Evolutionary conservation across 495 filamentous ascomycete genomes (phyloP).

Genomic region (Penicillium herquei): DNA sequence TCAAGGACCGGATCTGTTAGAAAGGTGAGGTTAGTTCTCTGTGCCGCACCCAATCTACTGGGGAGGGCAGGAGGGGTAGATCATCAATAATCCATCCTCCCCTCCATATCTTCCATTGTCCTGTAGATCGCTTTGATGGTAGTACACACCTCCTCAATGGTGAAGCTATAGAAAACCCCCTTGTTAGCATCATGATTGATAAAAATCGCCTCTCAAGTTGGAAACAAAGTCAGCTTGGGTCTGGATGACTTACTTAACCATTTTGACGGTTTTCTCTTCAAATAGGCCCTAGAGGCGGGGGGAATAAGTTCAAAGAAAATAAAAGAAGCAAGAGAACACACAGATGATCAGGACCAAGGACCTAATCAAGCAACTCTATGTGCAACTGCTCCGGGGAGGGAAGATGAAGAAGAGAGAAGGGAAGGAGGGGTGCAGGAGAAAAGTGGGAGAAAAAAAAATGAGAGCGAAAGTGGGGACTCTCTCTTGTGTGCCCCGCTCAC

Average conservation of each 20-base stretch:
- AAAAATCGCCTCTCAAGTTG: no score
- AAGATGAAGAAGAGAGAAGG: constrained; percentile 29
- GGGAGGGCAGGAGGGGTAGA: not conserved
- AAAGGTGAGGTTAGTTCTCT: constrained; percentile 12
- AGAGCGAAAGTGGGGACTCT: constrained; percentile 39
- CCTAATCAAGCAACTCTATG: constrained; percentile 42
- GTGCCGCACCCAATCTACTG: not conserved
- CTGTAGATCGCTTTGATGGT: not conserved
- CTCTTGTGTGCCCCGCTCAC: constrained; percentile 27
- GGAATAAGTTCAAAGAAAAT: constrained; percentile 28
- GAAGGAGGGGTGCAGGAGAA: constrained; percentile 25
- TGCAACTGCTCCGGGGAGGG: constrained; percentile 43
- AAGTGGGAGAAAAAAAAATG: constrained; percentile 36
- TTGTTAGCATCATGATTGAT: constrained; percentile 23
- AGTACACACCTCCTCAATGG: constrained; percentile 80
- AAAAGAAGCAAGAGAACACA: constrained; percentile 38
- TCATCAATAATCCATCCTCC: not conserved
- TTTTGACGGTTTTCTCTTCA: constrained; percentile 77
- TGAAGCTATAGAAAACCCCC: constrained; percentile 70
- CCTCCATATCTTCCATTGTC: not conserved
- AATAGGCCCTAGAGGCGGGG: constrained; percentile 43
- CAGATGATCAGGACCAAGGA: constrained; percentile 47
- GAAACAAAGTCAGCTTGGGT: not conserved
- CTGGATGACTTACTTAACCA: constrained; percentile 91
- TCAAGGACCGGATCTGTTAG: constrained; percentile 78